Evolutionary conservation across 2,329 filamentous ascomycete genomes (phyloP), one percentile per base, ranked within the genome.

Genomic region (Trichoderma endophyticum): DNA sequence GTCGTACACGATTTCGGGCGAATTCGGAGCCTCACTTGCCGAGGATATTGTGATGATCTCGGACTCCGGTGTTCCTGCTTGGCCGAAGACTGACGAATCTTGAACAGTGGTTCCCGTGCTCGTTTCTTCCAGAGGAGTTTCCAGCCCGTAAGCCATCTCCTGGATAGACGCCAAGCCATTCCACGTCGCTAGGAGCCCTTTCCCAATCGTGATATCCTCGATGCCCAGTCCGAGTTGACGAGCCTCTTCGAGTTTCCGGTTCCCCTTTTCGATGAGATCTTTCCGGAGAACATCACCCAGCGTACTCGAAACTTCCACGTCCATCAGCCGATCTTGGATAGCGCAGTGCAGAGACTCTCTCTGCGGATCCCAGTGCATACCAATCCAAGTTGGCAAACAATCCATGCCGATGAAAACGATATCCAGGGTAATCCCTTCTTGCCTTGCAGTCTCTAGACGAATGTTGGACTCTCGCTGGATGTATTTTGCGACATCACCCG

Each of bases 171-270:
- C 21, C 12, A 15, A 9, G 8, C 48, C 71, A 4, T 60, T 54
- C 80, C 79, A 81, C 4, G 75, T 75, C 3, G 80, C 79, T 43
- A 82, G 71, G 24, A 82, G 66, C 14, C 73, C 73, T 4, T 73
- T 26, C 7, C 79, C 77, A 21, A 82, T 75, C 11, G 21, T 51
- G 3, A 82, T 43, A 3, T 78, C 66, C 0, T 67, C 24, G 1
- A 80, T 43, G 0, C 34, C 6, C 28, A 81, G 2, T 0, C 77
- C 77, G 1, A 77, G 67, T 9, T 30, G 30, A 4, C 69, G 70
- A 2, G 80, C 80, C 21, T 79, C 73, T 0, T 72, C 62, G 0
- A 82, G 74, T 36, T 75, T 78, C 8, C 30, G 14, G 56, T 79
- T 79, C 3, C 76, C 75, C 61, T 80, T 80, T 43, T 12, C 24